These are phyloP conservation scores for Nemophila menziesii DNA, from an alignment of 257 asterid species.

Conservation along the genomic window DNA sequence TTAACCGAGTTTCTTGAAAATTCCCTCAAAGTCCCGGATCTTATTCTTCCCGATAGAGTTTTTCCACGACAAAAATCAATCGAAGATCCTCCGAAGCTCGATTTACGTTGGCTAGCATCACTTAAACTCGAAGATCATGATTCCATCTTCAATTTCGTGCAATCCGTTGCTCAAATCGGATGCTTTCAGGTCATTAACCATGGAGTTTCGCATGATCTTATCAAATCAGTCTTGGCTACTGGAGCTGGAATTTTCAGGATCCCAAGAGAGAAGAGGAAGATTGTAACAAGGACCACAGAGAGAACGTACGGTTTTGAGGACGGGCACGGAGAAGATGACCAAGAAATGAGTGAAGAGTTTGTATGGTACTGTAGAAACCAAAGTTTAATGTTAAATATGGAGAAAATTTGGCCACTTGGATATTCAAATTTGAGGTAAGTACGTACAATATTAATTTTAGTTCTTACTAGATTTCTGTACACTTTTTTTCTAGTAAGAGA, in stretches of 20 bases:
- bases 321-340: slow-evolving; percentile 36
- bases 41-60: slow-evolving; percentile 55
- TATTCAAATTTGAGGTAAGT: slow-evolving; percentile 77
- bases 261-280: slow-evolving; percentile 37
- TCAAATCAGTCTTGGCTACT: slow-evolving; percentile 28
- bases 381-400: slow-evolving; percentile 42
- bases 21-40: slow-evolving; percentile 64
- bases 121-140: slow-evolving; percentile 19
- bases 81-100: slow-evolving; percentile 42
- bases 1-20: slow-evolving; percentile 53
- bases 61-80: slow-evolving; percentile 52
- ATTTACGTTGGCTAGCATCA: slow-evolving; percentile 21
- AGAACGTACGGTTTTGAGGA: slow-evolving; percentile 69
- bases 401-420: slow-evolving; percentile 66
- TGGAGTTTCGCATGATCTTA: slow-evolving; percentile 46
- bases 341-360: slow-evolving; percentile 47
- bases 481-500: too few relatives aligned
- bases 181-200: slow-evolving; percentile 71
- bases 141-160: slow-evolving; percentile 18
- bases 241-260: slow-evolving; percentile 47
- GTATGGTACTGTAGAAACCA: slow-evolving; percentile 65
- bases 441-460: neutral
- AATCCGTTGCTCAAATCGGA: slow-evolving; percentile 34
- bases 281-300: slow-evolving; percentile 37
- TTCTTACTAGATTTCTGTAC: neutral